A percentile compares a stretch with the other conserved stretches of the same genome.
phyloP scores from a whole-genome alignment of 1,284 basidiomycete genomes.

The Trichosporon asahii region DNA sequence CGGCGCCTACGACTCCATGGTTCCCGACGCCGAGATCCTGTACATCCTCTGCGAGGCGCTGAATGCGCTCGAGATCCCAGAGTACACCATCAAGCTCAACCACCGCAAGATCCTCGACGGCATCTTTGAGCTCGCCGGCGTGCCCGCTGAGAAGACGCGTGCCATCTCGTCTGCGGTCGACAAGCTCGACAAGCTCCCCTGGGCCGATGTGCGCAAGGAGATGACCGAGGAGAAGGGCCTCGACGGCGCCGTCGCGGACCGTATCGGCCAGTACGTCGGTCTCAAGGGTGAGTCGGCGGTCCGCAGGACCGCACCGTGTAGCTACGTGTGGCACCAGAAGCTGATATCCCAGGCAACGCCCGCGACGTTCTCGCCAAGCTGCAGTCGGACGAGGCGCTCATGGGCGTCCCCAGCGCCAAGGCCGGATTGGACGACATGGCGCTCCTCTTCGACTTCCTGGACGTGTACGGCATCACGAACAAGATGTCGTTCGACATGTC shows the following conservation, averaged over 20 bases:
- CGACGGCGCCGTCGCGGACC: conserved; percentile 77
- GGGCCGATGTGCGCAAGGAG: conserved; percentile 89
- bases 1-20: conserved; percentile 92
- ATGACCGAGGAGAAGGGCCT: conserved; percentile 96
- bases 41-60: conserved; percentile 79
- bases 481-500: conserved; percentile 94
- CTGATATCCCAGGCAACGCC: conserved; percentile 53
- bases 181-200: conserved; percentile 95
- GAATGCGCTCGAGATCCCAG: conserved; percentile 78
- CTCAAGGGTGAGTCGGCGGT: conserved; percentile 65
- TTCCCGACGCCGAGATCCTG: conserved; percentile 91
- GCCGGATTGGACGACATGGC: conserved; percentile 89
- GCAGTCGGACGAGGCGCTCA: conserved; percentile 65
- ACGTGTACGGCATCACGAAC: conserved; percentile 69
- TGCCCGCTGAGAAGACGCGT: conserved; percentile 84
- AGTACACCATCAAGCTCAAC: conserved; percentile 95
- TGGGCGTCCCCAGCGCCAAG: conserved; percentile 69
- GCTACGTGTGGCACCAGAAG: neutral
- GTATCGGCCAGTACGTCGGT: conserved; percentile 95
- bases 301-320: neutral
- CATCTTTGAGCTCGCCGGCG: conserved; percentile 94
- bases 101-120: conserved; percentile 97
- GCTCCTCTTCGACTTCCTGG: conserved; percentile 77
- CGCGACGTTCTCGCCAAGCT: conserved; percentile 73
- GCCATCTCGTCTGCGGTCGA: conserved; percentile 97